Evolutionary conservation across 352 stramenopile species (phyloP), one percentile per base, ranked within the genome.

Genomic region (Phytophthora melonis): DNA sequence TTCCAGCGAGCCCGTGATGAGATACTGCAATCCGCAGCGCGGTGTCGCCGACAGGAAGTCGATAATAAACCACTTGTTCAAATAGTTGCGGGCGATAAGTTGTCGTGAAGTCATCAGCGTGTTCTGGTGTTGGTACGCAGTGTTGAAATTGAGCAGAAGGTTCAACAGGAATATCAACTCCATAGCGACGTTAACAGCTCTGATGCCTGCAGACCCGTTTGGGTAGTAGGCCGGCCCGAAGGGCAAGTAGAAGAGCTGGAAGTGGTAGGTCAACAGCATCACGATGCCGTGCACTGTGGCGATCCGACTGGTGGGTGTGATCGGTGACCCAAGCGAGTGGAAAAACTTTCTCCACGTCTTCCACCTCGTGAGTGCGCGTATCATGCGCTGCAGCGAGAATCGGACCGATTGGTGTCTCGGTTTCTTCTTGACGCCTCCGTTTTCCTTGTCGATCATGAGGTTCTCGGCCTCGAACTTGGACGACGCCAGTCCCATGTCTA

Each of bases 251-350:
- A 74, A 53, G 6, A 74, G 6, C 43, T 65, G 67, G 45, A 74
- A 74, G 23, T 70, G 54, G 30, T 59, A 65, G 3, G 43, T 34
- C 10, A 14, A 19, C 25, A 74, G 13, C 67, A 74, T 62, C 6
- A 55, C 8, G 57, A 82, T 10, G 70, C 80, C 30, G 74, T 90
- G 47, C 3, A 60, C 0, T 66, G 78, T 63, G 6, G 45, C 25
- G 3, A 27, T 14, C 11, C 34, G 18, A 36, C 65, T 67, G 2
- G 5, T 53, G 10, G 65, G 57, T 1, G 43, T 62, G 8, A 66
- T 53, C 5, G 43, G 43, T 27, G 43, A 53, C 19, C 18, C 13
- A n/a, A 63, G 21, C 7, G 57, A 13, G 3, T 52, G 34, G 21
- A 39, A 18, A 52, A 18, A 11, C 6, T 39, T 21, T 34, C 16